A percentile compares a stretch with the other conserved stretches of the same genome.
phyloP scores from a whole-genome alignment of 345 rosid species.

The Cochlearia excelsa region DNA sequence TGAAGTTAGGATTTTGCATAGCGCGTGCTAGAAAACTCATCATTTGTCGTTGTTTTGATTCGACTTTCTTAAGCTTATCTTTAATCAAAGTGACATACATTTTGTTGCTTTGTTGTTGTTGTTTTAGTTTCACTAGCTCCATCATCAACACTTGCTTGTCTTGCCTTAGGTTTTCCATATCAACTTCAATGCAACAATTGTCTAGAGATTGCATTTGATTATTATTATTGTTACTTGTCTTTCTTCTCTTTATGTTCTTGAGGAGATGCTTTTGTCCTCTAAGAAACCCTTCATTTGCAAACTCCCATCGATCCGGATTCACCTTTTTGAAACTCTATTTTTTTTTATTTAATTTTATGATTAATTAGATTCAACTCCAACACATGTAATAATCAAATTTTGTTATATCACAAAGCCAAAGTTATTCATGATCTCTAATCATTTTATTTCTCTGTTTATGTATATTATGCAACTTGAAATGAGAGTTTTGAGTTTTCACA shows the following conservation, averaged over 20 bases:
- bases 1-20: constrained; percentile 59
- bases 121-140: constrained; percentile 64
- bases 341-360: constrained; percentile 22
- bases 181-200: constrained; percentile 57
- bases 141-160: constrained; percentile 62
- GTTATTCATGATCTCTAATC: background rate
- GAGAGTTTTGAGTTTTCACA: too few relatives aligned
- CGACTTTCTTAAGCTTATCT: constrained; percentile 51
- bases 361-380: constrained; percentile 29
- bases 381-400: constrained; percentile 4
- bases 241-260: constrained; percentile 60
- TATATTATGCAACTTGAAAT: constrained; percentile 27
- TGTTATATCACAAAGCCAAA: constrained; percentile 1
- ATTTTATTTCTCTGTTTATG: constrained; percentile 5
- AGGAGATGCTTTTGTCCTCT: constrained; percentile 69
- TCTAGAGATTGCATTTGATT: constrained; percentile 48
- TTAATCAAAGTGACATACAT: constrained; percentile 49
- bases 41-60: constrained; percentile 64
- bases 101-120: constrained; percentile 57
- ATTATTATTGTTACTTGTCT: constrained; percentile 31
- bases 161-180: constrained; percentile 49
- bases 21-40: constrained; percentile 74
- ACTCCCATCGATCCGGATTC: constrained; percentile 95
- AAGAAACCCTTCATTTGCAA: constrained; percentile 69
- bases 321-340: constrained; percentile 88